phyloP scores from a whole-genome alignment of 2,329 filamentous ascomycete genomes.

The Arachnomyces sp. region DNA sequence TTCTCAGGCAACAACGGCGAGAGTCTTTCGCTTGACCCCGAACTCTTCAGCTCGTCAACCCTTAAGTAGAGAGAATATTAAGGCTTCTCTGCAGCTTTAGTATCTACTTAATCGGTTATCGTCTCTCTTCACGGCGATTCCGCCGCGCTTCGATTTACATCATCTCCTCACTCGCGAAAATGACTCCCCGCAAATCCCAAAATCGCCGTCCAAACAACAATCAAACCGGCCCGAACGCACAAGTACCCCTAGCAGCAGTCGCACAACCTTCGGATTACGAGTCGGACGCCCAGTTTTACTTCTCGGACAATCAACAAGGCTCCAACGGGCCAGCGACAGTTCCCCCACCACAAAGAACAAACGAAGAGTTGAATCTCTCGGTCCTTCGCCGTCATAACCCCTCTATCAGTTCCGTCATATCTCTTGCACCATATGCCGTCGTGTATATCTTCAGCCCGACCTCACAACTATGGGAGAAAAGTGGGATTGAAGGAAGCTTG shows the following conservation, averaged over 20 bases:
- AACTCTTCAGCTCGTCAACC: too few relatives aligned
- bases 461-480: slow-evolving; percentile 71
- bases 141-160: too few relatives aligned
- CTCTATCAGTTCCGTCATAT: slow-evolving; percentile 63
- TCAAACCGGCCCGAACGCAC: slow-evolving; percentile 13
- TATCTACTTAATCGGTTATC: too few relatives aligned
- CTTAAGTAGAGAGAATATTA: too few relatives aligned
- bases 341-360: slow-evolving; percentile 53
- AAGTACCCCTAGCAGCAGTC: slow-evolving; percentile 8
- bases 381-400: slow-evolving; percentile 78
- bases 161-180: slow-evolving; percentile 14
- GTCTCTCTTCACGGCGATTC: too few relatives aligned
- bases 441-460: slow-evolving; percentile 70
- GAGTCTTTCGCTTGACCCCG: too few relatives aligned
- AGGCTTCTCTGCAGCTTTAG: too few relatives aligned
- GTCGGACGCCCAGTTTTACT: slow-evolving; percentile 52
- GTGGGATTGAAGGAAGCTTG: slow-evolving; percentile 74
- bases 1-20: too few relatives aligned
- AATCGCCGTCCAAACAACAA: slow-evolving; percentile 17
- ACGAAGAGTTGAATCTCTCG: slow-evolving; percentile 77
- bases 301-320: slow-evolving; percentile 27
- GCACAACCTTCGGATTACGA: slow-evolving; percentile 51
- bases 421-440: slow-evolving; percentile 76
- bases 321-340: slow-evolving; percentile 22
- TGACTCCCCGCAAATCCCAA: slow-evolving; percentile 27